Evolutionary conservation across 1,284 basidiomycete genomes (phyloP), one percentile per base, ranked within the genome.

Genomic region (Cutaneotrichosporon arboriforme): DNA sequence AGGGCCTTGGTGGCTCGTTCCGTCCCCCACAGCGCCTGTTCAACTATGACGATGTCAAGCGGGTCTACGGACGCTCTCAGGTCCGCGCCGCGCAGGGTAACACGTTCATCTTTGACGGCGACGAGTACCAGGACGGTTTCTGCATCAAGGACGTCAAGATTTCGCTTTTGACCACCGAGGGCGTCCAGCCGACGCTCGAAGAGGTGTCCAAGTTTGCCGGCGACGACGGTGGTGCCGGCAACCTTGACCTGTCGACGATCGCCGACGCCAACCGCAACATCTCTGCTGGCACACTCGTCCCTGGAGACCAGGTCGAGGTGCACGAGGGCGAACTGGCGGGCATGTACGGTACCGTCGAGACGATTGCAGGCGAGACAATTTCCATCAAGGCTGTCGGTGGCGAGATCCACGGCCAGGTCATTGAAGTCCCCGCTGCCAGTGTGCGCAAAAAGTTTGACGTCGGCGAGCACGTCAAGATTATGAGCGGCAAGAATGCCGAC

Each of bases 381-480:
- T 85, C 87, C 2, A 84, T 97, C 62, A 84, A 84, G 49, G 73
- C 76, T n/a, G 67, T 72, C 35, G 68, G 72, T 22, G 73, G 69
- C 22, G 86, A 87, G 8, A 78, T 87, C 21, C 86, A 90, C 31
- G 80, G 88, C 22, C 90, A 94, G 53, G 53, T 62, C 8, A 70
- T 80, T 49, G 91, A 97, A 60, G 82, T 98, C 5, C 87, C 88
- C 0, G 88, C 90, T 1, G 80, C 87, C 51, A 88, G 88, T 68
- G 90, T 97, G 3, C 81, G 92, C 61, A 98, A 99, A 77, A 81
- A 86, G 44, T 98, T 99, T 80, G 91, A 90, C 72, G 83, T 91
- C 47, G 96, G 94, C 72, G 94, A 98, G 75, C 96, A 99, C 69
- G 90, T 99, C 77, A 97, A 97, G 78, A 94, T 98, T 54, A 91